Evolutionary conservation across 1,139 yeast genomes (phyloP).

Genomic region (Zygoascus sp.): DNA sequence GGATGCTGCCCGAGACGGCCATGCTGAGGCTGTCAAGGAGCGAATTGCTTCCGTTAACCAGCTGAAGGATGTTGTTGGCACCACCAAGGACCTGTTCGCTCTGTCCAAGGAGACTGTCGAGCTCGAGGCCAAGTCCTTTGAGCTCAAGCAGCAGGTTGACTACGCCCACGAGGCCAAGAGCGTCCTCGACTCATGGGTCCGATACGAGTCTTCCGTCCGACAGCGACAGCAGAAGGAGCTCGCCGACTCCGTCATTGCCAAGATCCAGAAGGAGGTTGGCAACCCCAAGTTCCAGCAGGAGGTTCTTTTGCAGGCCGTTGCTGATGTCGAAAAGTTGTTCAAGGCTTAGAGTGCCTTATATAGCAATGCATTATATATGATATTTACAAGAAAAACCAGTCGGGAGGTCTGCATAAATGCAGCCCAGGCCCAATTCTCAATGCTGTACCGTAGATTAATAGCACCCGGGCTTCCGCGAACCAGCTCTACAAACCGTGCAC

Average conservation of each 20-base stretch:
- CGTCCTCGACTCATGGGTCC: constrained; percentile 97
- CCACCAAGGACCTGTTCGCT: constrained; percentile 87
- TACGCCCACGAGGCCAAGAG: constrained; percentile 88
- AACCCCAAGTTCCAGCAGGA: constrained; percentile 93
- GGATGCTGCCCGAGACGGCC: constrained; percentile 85
- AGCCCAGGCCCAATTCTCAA: too few relatives aligned
- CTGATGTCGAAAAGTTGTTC: constrained; percentile 87
- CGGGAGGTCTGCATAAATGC: too few relatives aligned
- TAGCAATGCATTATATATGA: constrained; percentile 8
- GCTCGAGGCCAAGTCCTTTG: constrained; percentile 91
- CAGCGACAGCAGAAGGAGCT: constrained; percentile 94
- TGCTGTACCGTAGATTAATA: too few relatives aligned
- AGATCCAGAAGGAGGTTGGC: constrained; percentile 79
- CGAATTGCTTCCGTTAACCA: constrained; percentile 86
- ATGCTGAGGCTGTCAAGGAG: constrained; percentile 85
- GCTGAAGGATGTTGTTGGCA: constrained; percentile 85
- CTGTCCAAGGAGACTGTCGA: constrained; percentile 95
- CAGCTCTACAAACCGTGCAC: too few relatives aligned
- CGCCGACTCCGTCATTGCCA: constrained; percentile 77
- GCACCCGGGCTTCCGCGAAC: too few relatives aligned
- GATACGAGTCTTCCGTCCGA: constrained; percentile 96
- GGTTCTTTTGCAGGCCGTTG: constrained; percentile 83
- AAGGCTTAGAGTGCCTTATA: constrained; percentile 26
- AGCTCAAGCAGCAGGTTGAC: constrained; percentile 84
- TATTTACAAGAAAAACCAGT: background rate